These are phyloP conservation scores for Danielia oregonensis DNA, from an alignment of 805 yeast genomes.

Conservation along the genomic window DNA sequence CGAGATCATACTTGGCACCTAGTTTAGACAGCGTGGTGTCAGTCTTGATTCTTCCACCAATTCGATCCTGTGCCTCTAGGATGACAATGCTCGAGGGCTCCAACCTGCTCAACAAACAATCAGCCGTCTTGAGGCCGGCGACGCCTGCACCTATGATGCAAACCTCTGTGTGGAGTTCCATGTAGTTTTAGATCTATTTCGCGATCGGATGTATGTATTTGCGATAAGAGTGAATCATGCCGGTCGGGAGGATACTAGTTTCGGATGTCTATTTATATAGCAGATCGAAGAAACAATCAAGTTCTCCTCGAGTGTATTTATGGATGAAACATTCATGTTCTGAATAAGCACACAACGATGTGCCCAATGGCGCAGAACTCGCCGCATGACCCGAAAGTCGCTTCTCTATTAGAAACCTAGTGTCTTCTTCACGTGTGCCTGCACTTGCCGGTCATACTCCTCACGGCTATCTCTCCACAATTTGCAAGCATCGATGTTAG, in stretches of 20 bases:
- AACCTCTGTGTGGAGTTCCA: too few relatives aligned
- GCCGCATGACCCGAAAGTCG: not conserved
- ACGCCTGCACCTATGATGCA: constrained; percentile 24
- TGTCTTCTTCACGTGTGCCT: constrained; percentile 62
- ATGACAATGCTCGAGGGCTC: constrained; percentile 12
- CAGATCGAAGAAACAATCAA: too few relatives aligned
- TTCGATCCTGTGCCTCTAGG: constrained; percentile 21
- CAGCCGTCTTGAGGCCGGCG: constrained; percentile 24
- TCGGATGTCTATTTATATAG: too few relatives aligned
- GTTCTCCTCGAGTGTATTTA: too few relatives aligned
- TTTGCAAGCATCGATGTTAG: constrained; percentile 76
- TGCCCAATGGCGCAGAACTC: too few relatives aligned
- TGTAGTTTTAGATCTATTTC: too few relatives aligned
- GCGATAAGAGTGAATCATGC: not conserved
- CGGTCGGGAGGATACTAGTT: too few relatives aligned
- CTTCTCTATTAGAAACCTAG: constrained; percentile 53
- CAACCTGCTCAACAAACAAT: constrained; percentile 13
- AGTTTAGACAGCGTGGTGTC: constrained; percentile 12
- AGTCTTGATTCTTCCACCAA: constrained; percentile 24
- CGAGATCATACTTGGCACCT: constrained; percentile 58
- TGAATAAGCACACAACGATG: too few relatives aligned
- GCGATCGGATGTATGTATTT: not conserved
- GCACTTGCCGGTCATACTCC: constrained; percentile 63
- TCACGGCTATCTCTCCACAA: constrained; percentile 85
- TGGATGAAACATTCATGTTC: too few relatives aligned